Conservation (phyloP, 345 rosid species). For the Bruguiera sexangula region DNA sequence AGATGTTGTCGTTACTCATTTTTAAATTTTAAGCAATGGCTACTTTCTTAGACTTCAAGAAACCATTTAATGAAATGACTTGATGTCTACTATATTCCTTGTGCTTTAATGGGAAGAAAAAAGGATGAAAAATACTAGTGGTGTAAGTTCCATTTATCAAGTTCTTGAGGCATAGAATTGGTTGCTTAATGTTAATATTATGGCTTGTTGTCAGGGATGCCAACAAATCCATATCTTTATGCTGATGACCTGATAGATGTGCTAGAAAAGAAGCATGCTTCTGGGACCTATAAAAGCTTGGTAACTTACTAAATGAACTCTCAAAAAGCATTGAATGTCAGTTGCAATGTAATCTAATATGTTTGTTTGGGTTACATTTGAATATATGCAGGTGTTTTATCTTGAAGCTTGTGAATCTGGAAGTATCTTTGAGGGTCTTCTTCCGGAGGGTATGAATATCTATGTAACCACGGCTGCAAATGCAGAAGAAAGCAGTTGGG, state of each 20-base stretch:
- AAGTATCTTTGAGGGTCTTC: constrained; percentile 98
- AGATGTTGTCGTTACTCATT: background rate
- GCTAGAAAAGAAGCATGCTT: constrained; percentile 76
- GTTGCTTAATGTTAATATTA: background rate
- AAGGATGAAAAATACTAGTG: no score
- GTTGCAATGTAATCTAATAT: background rate
- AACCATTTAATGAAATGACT: background rate
- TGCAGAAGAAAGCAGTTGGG: constrained; percentile 97
- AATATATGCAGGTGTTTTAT: constrained; percentile 74
- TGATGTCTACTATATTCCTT: background rate
- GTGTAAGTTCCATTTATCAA: no score
- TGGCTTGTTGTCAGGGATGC: constrained; percentile 67
- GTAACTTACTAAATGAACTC: constrained; percentile 32
- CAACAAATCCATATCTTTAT: constrained; percentile 77
- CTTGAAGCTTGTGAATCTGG: constrained; percentile 99
- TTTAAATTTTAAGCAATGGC: background rate
- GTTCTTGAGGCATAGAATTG: no score
- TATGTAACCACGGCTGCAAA: constrained; percentile 95
- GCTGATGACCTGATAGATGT: constrained; percentile 72
- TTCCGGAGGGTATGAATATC: constrained; percentile 80
- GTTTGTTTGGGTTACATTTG: background rate
- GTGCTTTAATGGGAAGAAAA: background rate
- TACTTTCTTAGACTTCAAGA: background rate
- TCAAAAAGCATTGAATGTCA: background rate
- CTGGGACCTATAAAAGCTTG: constrained; percentile 77